Percentiles rank a stretch among this genome's conserved stretches.
Evolutionary conservation across 495 filamentous ascomycete genomes (phyloP).

Genomic region (Aspergillus funiculosus): DNA sequence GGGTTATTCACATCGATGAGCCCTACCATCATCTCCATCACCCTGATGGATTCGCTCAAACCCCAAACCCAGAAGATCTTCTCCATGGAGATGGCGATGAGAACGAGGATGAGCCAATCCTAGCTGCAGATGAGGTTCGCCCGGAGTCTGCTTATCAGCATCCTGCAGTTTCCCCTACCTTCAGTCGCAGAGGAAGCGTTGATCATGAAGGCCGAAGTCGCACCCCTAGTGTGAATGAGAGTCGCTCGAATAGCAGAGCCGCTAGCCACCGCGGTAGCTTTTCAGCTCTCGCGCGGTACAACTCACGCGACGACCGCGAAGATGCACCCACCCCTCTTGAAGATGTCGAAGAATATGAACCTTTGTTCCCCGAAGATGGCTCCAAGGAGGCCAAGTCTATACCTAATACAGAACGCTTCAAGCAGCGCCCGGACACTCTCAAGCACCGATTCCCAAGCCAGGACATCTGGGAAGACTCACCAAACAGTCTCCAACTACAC

Average conservation of each 20-base stretch:
- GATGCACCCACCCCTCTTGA: constrained; percentile 66
- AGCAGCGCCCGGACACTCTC: constrained; percentile 53
- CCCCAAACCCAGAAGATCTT: constrained; percentile 35
- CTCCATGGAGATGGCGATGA: constrained; percentile 32
- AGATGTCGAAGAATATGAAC: constrained; percentile 91
- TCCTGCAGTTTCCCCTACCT: constrained; percentile 66
- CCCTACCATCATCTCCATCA: constrained; percentile 58
- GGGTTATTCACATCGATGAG: constrained; percentile 72
- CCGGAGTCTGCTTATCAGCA: constrained; percentile 66
- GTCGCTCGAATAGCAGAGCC: constrained; percentile 68
- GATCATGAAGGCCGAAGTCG: constrained; percentile 51
- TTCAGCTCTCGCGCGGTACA: constrained; percentile 42
- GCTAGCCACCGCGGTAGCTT: constrained; percentile 52
- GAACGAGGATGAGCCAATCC: constrained; percentile 65
- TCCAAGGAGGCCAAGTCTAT: constrained; percentile 55
- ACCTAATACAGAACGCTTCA: constrained; percentile 55
- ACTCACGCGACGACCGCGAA: constrained; percentile 49
- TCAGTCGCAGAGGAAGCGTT: constrained; percentile 53
- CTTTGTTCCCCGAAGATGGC: constrained; percentile 79
- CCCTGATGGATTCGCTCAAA: constrained; percentile 51
- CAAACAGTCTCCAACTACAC: constrained; percentile 75
- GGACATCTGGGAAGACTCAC: constrained; percentile 96
- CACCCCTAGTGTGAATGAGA: constrained; percentile 51
- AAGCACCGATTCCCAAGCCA: constrained; percentile 84
- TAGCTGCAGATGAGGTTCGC: constrained; percentile 86